These are phyloP conservation scores for Oryza rufipogon DNA, from an alignment of 176 grass and related monocot genomes.

Conservation along the genomic window DNA sequence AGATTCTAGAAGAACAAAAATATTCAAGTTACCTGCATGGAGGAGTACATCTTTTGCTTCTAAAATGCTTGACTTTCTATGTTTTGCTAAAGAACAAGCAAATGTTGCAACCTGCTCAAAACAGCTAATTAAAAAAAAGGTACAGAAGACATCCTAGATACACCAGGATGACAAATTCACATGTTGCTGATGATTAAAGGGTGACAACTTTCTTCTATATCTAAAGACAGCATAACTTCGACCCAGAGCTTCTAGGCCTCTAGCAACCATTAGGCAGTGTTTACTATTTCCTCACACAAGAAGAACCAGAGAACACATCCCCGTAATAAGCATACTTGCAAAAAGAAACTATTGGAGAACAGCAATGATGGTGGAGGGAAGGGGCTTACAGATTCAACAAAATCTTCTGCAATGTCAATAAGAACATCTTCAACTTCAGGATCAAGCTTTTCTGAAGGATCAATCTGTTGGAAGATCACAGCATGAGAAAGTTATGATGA, in stretches of 20 bases:
- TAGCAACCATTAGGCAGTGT: neutral
- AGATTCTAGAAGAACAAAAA: conserved; percentile 36
- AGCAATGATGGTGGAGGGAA: neutral
- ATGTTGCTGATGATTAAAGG: conserved; percentile 9
- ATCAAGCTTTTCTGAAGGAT: conserved; percentile 89
- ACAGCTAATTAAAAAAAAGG: conserved; percentile 27
- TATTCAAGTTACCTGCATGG: conserved; percentile 72
- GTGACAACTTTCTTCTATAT: neutral
- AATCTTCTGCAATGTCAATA: conserved; percentile 96
- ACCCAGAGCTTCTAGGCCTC: neutral
- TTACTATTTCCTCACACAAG: conserved; percentile 7
- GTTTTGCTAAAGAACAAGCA: conserved; percentile 96
- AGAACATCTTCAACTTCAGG: conserved; percentile 96
- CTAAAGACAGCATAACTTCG: neutral
- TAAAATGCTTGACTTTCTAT: conserved; percentile 84
- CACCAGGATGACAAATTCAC: neutral
- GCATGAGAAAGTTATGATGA: neutral
- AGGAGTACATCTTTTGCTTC: conserved; percentile 97
- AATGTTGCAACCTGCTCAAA: conserved; percentile 78
- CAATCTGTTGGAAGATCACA: conserved; percentile 55
- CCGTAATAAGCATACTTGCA: neutral
- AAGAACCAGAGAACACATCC: neutral
- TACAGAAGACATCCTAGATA: neutral
- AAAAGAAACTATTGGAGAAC: conserved; percentile 3
- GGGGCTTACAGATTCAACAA: conserved; percentile 88